A percentile compares a stretch with the other conserved stretches of the same genome.
Evolutionary conservation across 202 grass and related monocot species (phyloP).

Genomic region (Hordeum pubiflorum): DNA sequence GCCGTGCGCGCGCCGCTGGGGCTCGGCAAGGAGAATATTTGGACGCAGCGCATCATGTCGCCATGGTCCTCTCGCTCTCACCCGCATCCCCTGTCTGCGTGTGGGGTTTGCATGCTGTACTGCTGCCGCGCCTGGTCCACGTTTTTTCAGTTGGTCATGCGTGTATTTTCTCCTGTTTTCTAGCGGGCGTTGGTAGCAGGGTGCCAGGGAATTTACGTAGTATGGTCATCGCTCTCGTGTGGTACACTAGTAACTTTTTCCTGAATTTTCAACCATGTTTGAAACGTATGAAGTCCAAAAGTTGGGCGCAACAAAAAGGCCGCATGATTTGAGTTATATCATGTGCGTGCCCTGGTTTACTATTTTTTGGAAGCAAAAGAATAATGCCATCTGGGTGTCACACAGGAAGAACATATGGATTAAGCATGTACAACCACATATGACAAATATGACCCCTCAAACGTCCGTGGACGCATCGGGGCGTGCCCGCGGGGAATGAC

Average conservation of each 20-base stretch:
- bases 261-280: too few species aligned
- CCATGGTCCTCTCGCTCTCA: neutral
- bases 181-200: neutral
- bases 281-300: too few species aligned
- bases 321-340: too few species aligned
- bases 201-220: neutral
- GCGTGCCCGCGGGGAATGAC: too few species aligned
- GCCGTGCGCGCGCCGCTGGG: neutral
- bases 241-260: neutral
- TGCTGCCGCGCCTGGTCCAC: neutral
- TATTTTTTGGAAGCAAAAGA: too few species aligned
- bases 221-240: neutral
- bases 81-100: neutral
- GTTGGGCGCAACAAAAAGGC: too few species aligned
- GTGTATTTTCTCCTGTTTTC: neutral
- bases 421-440: too few species aligned
- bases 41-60: constrained; percentile 20
- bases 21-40: constrained; percentile 34
- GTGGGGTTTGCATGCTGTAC: neutral
- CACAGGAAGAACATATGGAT: too few species aligned
- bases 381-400: too few species aligned
- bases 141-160: neutral
- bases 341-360: too few species aligned
- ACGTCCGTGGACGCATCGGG: too few species aligned
- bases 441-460: too few species aligned